phyloP scores from a whole-genome alignment of 768 basidiomycete genomes.

The Cystofilobasidium capitatum region DNA sequence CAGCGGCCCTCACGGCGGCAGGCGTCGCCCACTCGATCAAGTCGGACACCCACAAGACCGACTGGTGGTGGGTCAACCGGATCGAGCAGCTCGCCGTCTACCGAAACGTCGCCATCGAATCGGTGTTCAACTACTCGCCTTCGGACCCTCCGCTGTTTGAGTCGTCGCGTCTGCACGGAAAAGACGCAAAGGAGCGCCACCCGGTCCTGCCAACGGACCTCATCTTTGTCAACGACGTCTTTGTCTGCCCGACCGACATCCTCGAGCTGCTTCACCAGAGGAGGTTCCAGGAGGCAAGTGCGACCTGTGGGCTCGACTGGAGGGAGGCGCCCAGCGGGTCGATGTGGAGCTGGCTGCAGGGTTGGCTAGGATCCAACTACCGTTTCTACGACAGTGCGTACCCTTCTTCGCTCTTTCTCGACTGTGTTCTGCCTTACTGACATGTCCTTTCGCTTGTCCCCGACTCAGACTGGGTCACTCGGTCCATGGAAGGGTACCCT shows the following conservation, averaged over 20 bases:
- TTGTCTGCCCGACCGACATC: constrained; percentile 24
- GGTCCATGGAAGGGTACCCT: constrained; percentile 26
- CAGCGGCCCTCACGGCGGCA: constrained; percentile 16
- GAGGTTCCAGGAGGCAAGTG: constrained; percentile 24
- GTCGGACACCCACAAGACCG: constrained; percentile 23
- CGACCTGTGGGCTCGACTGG: constrained; percentile 27
- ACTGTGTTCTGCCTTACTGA: neutral
- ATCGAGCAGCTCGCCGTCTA: constrained; percentile 26
- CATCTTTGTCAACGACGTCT: constrained; percentile 27
- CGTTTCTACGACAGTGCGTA: constrained; percentile 27
- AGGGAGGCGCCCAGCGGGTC: constrained; percentile 9
- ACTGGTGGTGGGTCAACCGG: constrained; percentile 25
- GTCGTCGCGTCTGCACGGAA: neutral
- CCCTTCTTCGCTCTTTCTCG: neutral
- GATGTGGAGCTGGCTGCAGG: constrained; percentile 22
- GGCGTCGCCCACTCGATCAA: constrained; percentile 21
- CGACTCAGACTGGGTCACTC: constrained; percentile 24
- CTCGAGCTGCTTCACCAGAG: constrained; percentile 27
- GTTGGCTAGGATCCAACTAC: constrained; percentile 15
- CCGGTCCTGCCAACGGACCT: constrained; percentile 23
- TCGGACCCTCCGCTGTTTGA: constrained; percentile 17
- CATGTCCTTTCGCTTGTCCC: neutral
- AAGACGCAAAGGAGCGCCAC: neutral
- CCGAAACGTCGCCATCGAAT: constrained; percentile 24
- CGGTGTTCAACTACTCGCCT: constrained; percentile 21